phyloP scores from a whole-genome alignment of 2,329 filamentous ascomycete genomes.

The Bipolaris oryzae region DNA sequence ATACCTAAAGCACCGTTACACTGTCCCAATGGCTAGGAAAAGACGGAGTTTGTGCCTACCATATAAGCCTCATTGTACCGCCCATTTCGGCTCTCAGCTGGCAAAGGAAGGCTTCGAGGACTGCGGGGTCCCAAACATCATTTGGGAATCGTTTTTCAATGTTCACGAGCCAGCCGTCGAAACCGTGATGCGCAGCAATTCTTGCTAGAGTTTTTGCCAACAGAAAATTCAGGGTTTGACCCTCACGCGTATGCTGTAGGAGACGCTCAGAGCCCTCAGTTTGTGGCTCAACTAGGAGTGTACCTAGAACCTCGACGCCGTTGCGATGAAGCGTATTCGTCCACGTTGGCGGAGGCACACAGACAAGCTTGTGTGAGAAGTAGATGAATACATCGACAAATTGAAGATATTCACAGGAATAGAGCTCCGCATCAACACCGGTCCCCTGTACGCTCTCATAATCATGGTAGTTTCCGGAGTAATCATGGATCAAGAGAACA shows the following conservation, averaged over 20 bases:
- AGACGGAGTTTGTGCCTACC: conserved; percentile 37
- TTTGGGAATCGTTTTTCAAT: conserved; percentile 53
- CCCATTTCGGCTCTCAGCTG: conserved; percentile 46
- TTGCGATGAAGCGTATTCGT: conserved; percentile 56
- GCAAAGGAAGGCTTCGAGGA: conserved; percentile 47
- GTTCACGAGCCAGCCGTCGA: conserved; percentile 57
- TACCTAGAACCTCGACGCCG: conserved; percentile 52
- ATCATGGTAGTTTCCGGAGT: conserved; percentile 53
- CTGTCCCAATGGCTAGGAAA: not conserved
- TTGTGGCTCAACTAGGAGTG: conserved; percentile 53
- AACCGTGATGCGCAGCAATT: conserved; percentile 52
- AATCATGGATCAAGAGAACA: conserved; percentile 49
- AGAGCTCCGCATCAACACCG: conserved; percentile 40
- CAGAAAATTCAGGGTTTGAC: conserved; percentile 34
- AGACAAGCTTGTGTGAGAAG: conserved; percentile 56
- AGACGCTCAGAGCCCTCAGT: conserved; percentile 42
- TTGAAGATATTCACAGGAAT: conserved; percentile 54
- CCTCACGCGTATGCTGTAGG: conserved; percentile 20
- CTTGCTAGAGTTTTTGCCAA: conserved; percentile 48
- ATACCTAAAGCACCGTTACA: conserved; percentile 45
- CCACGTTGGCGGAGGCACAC: conserved; percentile 54
- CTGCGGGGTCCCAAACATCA: conserved; percentile 35
- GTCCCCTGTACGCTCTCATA: conserved; percentile 48
- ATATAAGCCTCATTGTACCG: conserved; percentile 44
- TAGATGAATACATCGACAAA: conserved; percentile 55